Conservation (phyloP, 805 yeast genomes). For the Pichia thaimueangensis region DNA sequence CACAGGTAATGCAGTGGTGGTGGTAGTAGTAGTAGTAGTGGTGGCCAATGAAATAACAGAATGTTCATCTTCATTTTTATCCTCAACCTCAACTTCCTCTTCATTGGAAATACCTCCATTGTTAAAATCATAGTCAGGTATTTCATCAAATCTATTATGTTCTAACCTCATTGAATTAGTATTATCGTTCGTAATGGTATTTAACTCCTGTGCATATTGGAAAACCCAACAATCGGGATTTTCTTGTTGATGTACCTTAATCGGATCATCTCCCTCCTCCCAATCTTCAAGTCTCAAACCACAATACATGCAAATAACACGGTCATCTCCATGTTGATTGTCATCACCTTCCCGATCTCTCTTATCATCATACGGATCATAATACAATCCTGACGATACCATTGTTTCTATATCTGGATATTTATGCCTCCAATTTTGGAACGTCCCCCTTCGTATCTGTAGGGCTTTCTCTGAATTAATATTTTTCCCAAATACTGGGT, state of each 20-base stretch:
- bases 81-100: neutral
- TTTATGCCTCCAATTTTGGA: constrained; percentile 12
- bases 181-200: neutral
- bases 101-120: neutral
- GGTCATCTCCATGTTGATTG: constrained; percentile 41
- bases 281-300: constrained; percentile 62
- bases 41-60: constrained; percentile 2
- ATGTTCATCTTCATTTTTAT: constrained; percentile 2
- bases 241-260: constrained; percentile 4
- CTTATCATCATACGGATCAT: constrained; percentile 34
- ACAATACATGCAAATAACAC: constrained; percentile 60
- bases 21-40: constrained; percentile 2
- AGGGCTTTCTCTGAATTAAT: neutral
- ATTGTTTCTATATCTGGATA: constrained; percentile 34
- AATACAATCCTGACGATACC: constrained; percentile 61
- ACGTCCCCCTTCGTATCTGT: constrained; percentile 3
- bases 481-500: constrained; percentile 4
- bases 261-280: constrained; percentile 51
- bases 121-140: neutral
- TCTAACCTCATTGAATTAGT: neutral
- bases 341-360: constrained; percentile 3
- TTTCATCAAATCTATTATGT: too few relatives aligned
- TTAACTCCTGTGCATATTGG: neutral
- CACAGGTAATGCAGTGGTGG: constrained; percentile 10
- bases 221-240: constrained; percentile 10